These are phyloP conservation scores for Powellomyces hirtus DNA, from an alignment of 192 early-diverging fungal genomes.

Conservation along the genomic window DNA sequence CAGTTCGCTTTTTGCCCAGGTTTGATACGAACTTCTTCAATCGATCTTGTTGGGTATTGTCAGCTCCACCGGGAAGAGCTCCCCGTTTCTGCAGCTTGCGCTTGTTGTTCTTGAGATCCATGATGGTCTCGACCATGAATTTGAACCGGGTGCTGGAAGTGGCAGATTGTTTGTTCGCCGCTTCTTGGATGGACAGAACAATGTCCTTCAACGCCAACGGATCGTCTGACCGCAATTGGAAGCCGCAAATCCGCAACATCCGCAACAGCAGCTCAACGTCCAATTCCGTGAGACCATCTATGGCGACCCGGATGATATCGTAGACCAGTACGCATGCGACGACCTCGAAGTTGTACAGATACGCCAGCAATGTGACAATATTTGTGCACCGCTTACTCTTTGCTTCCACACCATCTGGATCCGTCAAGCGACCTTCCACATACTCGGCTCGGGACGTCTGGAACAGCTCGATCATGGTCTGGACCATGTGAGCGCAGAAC, in stretches of 20 bases:
- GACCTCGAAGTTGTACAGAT: constrained; percentile 82
- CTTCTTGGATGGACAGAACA: constrained; percentile 66
- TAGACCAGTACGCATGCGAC: constrained; percentile 82
- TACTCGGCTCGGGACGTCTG: constrained; percentile 51
- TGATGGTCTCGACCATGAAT: constrained; percentile 96
- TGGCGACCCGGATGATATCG: constrained; percentile 75
- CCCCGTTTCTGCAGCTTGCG: constrained; percentile 62
- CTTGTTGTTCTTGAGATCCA: constrained; percentile 87
- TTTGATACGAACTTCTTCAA: constrained; percentile 79
- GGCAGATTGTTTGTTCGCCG: constrained; percentile 44
- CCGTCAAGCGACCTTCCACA: background rate
- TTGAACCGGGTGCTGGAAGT: constrained; percentile 57
- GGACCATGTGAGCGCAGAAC: constrained; percentile 77
- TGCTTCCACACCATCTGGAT: constrained; percentile 27
- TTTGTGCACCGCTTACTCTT: constrained; percentile 76
- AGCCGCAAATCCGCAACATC: constrained; percentile 73
- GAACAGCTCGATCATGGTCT: constrained; percentile 71
- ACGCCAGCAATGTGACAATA: constrained; percentile 73
- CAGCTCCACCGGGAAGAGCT: constrained; percentile 33
- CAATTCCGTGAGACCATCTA: constrained; percentile 70
- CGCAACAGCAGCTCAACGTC: constrained; percentile 87
- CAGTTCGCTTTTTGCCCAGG: constrained; percentile 42
- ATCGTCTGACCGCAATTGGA: constrained; percentile 88
- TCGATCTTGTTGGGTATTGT: constrained; percentile 55
- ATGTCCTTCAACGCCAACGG: constrained; percentile 89